These are phyloP conservation scores for Sporisorium scitamineum DNA, from an alignment of 1,284 basidiomycete genomes.

Conservation along the genomic window DNA sequence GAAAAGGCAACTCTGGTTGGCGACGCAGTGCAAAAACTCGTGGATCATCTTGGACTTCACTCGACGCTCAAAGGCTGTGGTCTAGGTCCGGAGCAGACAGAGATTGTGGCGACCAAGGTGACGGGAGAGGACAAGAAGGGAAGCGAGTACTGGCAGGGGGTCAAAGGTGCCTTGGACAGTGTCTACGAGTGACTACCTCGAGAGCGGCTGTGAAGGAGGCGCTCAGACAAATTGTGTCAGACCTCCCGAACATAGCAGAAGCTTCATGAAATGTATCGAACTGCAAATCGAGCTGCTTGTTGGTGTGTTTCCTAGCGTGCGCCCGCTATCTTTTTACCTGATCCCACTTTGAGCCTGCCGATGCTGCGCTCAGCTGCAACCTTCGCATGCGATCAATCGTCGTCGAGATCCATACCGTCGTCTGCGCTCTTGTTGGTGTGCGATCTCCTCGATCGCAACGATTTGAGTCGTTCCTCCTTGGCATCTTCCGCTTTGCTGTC, in stretches of 20 bases:
- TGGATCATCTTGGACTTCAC: conserved; percentile 75
- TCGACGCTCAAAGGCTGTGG: conserved; percentile 75
- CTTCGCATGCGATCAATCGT: conserved; percentile 17
- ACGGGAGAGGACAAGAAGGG: conserved; percentile 54
- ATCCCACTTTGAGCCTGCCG: neutral
- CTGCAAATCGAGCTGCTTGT: neutral
- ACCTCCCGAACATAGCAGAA: no score
- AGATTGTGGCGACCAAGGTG: conserved; percentile 73
- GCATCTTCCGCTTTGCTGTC: conserved; percentile 9
- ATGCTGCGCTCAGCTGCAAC: neutral
- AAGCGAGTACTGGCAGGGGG: conserved; percentile 31
- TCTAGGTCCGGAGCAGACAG: conserved; percentile 74
- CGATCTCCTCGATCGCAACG: conserved; percentile 32
- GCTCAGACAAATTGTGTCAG: neutral
- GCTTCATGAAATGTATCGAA: no score
- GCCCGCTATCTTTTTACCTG: neutral
- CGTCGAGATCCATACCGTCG: conserved; percentile 43
- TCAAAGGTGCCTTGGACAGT: conserved; percentile 37
- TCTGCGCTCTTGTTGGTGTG: conserved; percentile 5
- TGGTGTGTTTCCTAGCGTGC: neutral
- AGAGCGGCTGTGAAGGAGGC: neutral
- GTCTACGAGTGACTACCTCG: conserved; percentile 37
- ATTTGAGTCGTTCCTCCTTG: conserved; percentile 11
- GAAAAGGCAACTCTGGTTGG: conserved; percentile 34
- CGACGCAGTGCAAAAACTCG: conserved; percentile 70